phyloP scores from a whole-genome alignment of 78 protist species.

The Paratrimastix pyriformis region DNA sequence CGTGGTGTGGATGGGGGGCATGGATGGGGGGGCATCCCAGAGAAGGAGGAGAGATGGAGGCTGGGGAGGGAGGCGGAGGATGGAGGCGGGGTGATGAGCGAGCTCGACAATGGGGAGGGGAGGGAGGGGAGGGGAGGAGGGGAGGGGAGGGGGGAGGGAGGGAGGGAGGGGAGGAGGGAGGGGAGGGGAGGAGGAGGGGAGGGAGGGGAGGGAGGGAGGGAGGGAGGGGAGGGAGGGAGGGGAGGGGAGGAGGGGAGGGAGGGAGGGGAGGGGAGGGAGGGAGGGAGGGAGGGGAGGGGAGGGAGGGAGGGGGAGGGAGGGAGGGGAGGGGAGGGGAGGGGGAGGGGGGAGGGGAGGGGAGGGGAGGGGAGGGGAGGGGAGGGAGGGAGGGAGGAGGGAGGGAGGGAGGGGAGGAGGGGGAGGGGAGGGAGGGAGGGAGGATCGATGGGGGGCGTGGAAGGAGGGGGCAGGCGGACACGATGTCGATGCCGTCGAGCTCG shows the following conservation, averaged over 20 bases:
- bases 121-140: no score
- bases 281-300: neutral
- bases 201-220: neutral
- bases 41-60: no score
- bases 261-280: neutral
- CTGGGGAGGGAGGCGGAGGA: no score
- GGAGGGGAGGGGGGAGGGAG: neutral
- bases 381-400: neutral
- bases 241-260: neutral
- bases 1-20: no score
- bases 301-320: neutral
- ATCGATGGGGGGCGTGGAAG: neutral
- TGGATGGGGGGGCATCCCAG: no score
- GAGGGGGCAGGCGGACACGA: no score
- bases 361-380: neutral
- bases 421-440: neutral
- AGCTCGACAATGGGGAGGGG: no score
- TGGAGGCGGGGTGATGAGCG: no score
- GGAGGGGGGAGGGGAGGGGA: no score
- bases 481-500: no score
- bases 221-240: neutral
- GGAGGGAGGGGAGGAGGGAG: neutral
- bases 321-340: no score
- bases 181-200: neutral
- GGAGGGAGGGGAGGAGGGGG: neutral